Conservation (phyloP, 805 yeast species). For the Debaryomyces castellii region DNA sequence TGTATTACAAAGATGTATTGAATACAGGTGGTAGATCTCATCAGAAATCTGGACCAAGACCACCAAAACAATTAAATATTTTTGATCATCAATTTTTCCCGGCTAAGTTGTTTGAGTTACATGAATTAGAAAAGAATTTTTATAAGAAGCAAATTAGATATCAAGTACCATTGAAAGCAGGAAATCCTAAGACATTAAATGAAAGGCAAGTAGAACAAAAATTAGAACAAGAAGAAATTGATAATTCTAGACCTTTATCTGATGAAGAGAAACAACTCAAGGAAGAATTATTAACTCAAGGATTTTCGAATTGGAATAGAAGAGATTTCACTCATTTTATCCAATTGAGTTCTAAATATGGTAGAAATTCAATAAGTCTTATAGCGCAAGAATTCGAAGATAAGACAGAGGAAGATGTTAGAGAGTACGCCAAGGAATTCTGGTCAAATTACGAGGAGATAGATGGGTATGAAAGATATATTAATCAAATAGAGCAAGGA, state of each 20-base stretch:
- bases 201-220: slow-evolving; percentile 45
- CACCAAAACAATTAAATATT: slow-evolving; percentile 79
- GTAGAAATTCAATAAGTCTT: slow-evolving; percentile 67
- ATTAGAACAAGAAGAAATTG: slow-evolving; percentile 70
- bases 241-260: slow-evolving; percentile 75
- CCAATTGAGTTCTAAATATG: slow-evolving; percentile 70
- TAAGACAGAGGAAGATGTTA: slow-evolving; percentile 76
- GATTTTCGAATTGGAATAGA: slow-evolving; percentile 81
- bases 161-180: slow-evolving; percentile 62
- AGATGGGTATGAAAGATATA: slow-evolving; percentile 85
- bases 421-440: slow-evolving; percentile 73
- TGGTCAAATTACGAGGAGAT: slow-evolving; percentile 79
- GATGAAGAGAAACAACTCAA: slow-evolving; percentile 75
- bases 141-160: slow-evolving; percentile 67
- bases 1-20: slow-evolving; percentile 79
- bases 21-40: slow-evolving; percentile 63
- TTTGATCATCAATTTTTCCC: slow-evolving; percentile 93
- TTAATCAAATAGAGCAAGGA: slow-evolving; percentile 81
- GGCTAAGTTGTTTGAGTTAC: slow-evolving; percentile 67
- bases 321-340: slow-evolving; percentile 86
- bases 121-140: slow-evolving; percentile 79
- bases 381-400: slow-evolving; percentile 82
- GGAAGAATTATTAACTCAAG: slow-evolving; percentile 57
- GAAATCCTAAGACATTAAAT: slow-evolving; percentile 35
- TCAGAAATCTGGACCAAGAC: slow-evolving; percentile 62